Base-by-base conservation (phyloP, 2,329 filamentous ascomycete genomes). In the Monosporascus sp. region DNA sequence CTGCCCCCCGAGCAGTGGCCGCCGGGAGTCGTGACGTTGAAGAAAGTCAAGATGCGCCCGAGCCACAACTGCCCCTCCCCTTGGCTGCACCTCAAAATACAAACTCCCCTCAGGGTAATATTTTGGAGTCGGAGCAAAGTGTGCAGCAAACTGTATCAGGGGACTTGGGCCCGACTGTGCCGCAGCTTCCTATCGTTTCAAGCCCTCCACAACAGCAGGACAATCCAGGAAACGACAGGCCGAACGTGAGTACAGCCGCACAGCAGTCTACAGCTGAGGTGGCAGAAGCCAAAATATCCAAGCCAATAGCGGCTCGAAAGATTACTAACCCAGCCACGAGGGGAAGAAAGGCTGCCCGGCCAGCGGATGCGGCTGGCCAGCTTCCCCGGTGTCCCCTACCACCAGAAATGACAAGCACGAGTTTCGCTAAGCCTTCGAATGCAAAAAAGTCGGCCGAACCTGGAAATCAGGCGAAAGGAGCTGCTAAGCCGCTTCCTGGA, bases 321-420 rank as follows among this genome's bases (percentile, higher is more conserved):
- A 67, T 78, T 41, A 58, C 54, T 7, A 80, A 80, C 53, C 78
- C 78, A 19, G 79, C 79, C 4, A 79, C 75, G 11, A 70, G 78
- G 59, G 79, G 79, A 35, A 77, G 70, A 54, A 81, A 81, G 62
- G 78, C 79, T 41, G 78, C 78, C 9, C 71, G 73, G 50, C 76
- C 73, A 55, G 74, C 78, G 50, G 73, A 81, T 59, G 78, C 78
- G 7, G 76, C 75, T 31, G 79, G 79, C 17, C 70, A 73, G 52
- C 67, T 71, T 24, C 78, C 78, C 9, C 70, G 74, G 56, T 68
- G 63, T 52, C 62, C 65, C 47, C 47, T 68, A 3, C 61, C 65
- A 7, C 16, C 53, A 49, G 64, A 64, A 48, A 22, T 16, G 37
- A 53, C 46, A 22, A 26, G 46, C 50, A 16, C 37, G 49, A 20